A percentile compares a stretch with the other conserved stretches of the same genome.
Evolutionary conservation across 495 filamentous ascomycete species (phyloP).

Genomic region (Hyaloscypha finlandica): DNA sequence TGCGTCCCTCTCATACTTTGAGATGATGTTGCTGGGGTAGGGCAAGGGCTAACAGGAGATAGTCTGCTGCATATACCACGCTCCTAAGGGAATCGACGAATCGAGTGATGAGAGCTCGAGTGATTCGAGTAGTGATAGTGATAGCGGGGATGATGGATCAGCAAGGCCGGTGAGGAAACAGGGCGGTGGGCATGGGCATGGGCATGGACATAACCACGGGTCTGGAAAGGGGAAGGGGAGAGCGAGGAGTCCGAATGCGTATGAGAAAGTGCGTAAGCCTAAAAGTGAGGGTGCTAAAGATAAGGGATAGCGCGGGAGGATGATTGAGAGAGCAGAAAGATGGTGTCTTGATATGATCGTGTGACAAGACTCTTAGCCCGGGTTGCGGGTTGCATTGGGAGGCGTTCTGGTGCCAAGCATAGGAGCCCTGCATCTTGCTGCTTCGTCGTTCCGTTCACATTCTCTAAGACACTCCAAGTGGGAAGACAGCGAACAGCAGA

Average conservation of each 20-base stretch:
- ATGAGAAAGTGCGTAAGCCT: constrained; percentile 83
- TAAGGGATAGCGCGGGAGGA: background rate
- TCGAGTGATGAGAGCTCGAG: constrained; percentile 75
- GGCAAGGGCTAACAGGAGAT: background rate
- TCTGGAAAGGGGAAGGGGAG: constrained; percentile 45
- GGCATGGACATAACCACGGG: constrained; percentile 35
- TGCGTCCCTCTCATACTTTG: no score
- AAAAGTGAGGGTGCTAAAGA: constrained; percentile 31
- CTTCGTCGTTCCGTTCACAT: background rate
- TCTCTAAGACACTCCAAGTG: background rate
- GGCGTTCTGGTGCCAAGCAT: background rate
- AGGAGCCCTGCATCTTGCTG: background rate
- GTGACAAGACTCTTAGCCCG: background rate
- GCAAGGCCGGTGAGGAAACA: constrained; percentile 29
- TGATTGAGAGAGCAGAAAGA: background rate
- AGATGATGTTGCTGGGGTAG: background rate
- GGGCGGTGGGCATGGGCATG: constrained; percentile 32
- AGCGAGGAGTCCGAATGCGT: constrained; percentile 85
- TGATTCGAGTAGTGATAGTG: constrained; percentile 62
- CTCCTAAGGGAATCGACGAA: constrained; percentile 78
- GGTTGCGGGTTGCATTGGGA: background rate
- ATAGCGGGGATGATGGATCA: constrained; percentile 50
- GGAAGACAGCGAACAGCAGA: background rate
- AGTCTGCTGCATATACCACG: constrained; percentile 99
- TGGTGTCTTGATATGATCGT: background rate